Conservation (phyloP, 768 basidiomycete species). For the Pisolithus albus region DNA sequence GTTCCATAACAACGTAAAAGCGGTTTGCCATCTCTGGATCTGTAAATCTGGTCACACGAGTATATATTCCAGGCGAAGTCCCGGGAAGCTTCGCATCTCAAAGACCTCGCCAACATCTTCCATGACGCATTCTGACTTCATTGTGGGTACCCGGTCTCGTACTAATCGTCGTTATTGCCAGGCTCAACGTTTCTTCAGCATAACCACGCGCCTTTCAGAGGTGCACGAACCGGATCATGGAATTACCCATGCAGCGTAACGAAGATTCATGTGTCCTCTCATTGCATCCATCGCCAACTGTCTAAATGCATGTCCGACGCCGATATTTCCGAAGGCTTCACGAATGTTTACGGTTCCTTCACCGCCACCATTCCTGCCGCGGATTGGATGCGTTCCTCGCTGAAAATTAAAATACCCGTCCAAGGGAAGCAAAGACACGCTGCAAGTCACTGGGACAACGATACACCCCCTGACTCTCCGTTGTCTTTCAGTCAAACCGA, state of each 20-base stretch:
- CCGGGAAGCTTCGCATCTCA: not conserved
- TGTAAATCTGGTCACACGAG: not conserved
- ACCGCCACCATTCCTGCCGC: conserved; percentile 32
- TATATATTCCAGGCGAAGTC: not conserved
- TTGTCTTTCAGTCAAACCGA: conserved; percentile 15
- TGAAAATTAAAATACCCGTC: conserved; percentile 13
- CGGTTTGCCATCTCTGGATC: not conserved
- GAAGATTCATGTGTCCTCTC: conserved; percentile 19
- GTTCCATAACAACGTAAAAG: not conserved
- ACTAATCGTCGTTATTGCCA: not conserved
- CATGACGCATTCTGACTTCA: not conserved
- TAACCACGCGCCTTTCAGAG: not conserved
- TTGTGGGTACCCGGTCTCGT: not conserved
- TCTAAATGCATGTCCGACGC: conserved; percentile 17
- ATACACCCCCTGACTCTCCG: conserved; percentile 25
- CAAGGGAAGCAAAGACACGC: conserved; percentile 3
- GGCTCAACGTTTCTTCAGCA: not conserved
- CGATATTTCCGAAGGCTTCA: conserved; percentile 16
- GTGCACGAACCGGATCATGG: conserved; percentile 9
- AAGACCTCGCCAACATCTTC: not conserved
- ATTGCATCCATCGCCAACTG: conserved; percentile 18
- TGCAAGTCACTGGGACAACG: conserved; percentile 10
- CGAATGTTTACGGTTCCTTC: conserved; percentile 33
- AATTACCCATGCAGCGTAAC: conserved; percentile 20
- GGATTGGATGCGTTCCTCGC: conserved; percentile 21